Conservation (phyloP, 331 rosid species). For the Quercus tomentella region DNA sequence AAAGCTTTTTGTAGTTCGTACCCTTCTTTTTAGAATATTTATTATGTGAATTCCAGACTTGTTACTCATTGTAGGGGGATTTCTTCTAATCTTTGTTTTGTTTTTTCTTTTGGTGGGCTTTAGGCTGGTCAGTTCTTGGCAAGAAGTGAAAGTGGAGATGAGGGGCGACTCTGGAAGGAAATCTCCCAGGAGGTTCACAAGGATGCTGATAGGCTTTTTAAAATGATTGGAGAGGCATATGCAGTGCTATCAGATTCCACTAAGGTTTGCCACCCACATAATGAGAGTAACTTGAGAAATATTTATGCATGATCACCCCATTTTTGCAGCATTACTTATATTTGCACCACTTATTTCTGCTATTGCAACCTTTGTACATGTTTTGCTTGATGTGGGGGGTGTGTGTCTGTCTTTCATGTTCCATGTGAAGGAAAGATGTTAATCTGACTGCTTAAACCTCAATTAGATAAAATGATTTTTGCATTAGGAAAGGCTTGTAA, state of each 20-base stretch:
- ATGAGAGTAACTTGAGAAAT: neutral
- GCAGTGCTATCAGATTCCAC: conserved; percentile 80
- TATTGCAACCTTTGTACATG: neutral
- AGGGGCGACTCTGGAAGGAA: conserved; percentile 80
- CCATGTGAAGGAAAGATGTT: neutral
- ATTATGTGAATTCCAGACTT: conserved; percentile 2
- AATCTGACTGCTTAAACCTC: neutral
- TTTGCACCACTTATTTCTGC: neutral
- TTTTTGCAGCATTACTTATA: neutral
- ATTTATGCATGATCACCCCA: neutral
- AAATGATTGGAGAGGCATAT: conserved; percentile 97
- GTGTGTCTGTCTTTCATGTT: neutral
- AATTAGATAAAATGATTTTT: neutral
- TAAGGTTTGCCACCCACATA: conserved; percentile 43
- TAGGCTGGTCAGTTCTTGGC: conserved; percentile 90
- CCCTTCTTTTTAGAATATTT: conserved; percentile 12
- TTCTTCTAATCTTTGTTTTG: neutral
- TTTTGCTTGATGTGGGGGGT: neutral
- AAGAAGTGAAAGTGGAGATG: conserved; percentile 80
- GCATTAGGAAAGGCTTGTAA: too few species aligned
- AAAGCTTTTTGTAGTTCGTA: conserved; percentile 1
- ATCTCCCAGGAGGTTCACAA: conserved; percentile 71
- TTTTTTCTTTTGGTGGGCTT: conserved; percentile 14
- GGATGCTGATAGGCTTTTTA: conserved; percentile 94
- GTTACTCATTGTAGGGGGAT: neutral